Evolutionary conservation across 2,329 filamentous ascomycete species (phyloP).

Genomic region (Aspergillus vadensis): DNA sequence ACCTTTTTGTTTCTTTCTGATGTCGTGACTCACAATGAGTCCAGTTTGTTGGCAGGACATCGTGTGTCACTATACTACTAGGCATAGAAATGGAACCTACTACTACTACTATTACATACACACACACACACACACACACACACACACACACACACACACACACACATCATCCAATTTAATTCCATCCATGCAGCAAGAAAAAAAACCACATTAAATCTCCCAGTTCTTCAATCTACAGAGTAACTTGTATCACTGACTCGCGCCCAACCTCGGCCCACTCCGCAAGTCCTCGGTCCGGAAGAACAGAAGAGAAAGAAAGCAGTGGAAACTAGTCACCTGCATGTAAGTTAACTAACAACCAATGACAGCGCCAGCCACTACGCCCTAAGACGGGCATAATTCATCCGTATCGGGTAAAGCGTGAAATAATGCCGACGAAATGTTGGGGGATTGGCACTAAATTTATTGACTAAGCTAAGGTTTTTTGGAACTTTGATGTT

Average conservation of each 20-base stretch:
- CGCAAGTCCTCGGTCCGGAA: conserved; percentile 14
- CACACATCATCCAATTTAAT: too few species aligned
- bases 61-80: too few species aligned
- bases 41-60: too few species aligned
- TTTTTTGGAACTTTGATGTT: neutral
- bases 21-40: conserved; percentile 8
- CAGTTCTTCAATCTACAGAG: too few species aligned
- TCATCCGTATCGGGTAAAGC: conserved; percentile 21
- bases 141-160: too few species aligned
- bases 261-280: conserved; percentile 15
- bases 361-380: neutral
- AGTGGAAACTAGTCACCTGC: neutral
- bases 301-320: neutral
- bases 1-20: conserved; percentile 6
- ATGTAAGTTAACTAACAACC: neutral
- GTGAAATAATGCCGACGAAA: neutral
- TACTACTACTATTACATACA: too few species aligned
- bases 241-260: too few species aligned
- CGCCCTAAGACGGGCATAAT: conserved; percentile 18
- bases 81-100: too few species aligned
- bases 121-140: too few species aligned
- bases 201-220: too few species aligned
- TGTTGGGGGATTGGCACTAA: conserved; percentile 11
- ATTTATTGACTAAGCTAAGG: too few species aligned
- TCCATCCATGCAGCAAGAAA: too few species aligned